phyloP scores from a whole-genome alignment of 805 yeast species.

The Sugiyamaella mastotermitis region DNA sequence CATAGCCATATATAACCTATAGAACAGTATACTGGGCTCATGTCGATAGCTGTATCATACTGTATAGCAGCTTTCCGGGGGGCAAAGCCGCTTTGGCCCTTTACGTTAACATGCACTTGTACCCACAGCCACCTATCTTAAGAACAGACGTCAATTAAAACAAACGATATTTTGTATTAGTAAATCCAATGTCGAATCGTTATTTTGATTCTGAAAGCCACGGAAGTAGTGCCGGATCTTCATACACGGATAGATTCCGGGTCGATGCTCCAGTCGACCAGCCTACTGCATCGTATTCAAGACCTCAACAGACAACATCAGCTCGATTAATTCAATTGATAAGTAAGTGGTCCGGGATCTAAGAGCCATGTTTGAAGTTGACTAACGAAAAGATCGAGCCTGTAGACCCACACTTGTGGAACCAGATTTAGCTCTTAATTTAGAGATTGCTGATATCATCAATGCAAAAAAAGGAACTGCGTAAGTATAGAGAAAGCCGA shows the following conservation, averaged over 20 bases:
- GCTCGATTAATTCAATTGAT: slow-evolving; percentile 23
- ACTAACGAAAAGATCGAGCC: slow-evolving; percentile 71
- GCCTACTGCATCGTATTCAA: slow-evolving; percentile 4
- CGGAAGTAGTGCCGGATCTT: slow-evolving; percentile 12
- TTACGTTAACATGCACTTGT: too few relatives aligned
- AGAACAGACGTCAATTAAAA: neutral
- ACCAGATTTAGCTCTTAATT: slow-evolving; percentile 81
- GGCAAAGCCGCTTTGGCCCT: too few relatives aligned
- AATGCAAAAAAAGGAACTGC: slow-evolving; percentile 80
- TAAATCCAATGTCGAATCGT: neutral
- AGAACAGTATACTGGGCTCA: too few relatives aligned
- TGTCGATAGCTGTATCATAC: too few relatives aligned
- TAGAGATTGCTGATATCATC: slow-evolving; percentile 89
- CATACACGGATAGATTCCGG: slow-evolving; percentile 30
- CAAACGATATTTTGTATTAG: neutral
- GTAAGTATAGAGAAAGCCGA: too few relatives aligned
- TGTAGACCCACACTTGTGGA: slow-evolving; percentile 76
- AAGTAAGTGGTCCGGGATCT: slow-evolving; percentile 21
- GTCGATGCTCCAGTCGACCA: slow-evolving; percentile 17
- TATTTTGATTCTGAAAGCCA: neutral
- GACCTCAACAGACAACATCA: slow-evolving; percentile 12
- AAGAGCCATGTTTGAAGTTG: neutral
- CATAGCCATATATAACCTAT: too few relatives aligned
- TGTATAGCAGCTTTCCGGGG: too few relatives aligned
- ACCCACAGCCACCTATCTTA: too few relatives aligned